Percentiles rank a stretch among this genome's conserved stretches.
Evolutionary conservation across 2,329 filamentous ascomycete genomes (phyloP).

Genomic region (Fusarium penzigii): DNA sequence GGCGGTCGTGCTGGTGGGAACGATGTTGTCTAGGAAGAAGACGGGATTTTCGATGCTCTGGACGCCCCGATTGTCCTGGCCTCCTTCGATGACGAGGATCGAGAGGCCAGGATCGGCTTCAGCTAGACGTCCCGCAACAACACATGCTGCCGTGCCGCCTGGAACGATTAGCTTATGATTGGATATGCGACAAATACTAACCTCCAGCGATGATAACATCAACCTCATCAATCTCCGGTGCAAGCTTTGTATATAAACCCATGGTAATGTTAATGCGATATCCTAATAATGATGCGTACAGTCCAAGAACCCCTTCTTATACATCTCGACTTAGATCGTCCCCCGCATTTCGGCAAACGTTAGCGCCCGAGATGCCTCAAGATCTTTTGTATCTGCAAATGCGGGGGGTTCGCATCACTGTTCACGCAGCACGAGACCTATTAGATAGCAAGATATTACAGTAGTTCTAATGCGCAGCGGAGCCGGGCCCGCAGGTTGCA

Average conservation of each 20-base stretch:
- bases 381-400: too few species aligned
- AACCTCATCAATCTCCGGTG: slow-evolving; percentile 19
- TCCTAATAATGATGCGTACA: too few species aligned
- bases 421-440: too few species aligned
- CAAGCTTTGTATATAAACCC: slow-evolving; percentile 22
- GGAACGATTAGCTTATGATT: neutral
- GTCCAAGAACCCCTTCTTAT: neutral
- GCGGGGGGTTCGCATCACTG: too few species aligned
- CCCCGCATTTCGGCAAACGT: too few species aligned
- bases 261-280: slow-evolving; percentile 1
- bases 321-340: neutral
- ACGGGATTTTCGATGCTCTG: slow-evolving; percentile 30
- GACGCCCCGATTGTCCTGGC: slow-evolving; percentile 30
- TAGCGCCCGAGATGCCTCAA: too few species aligned
- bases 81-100: slow-evolving; percentile 35
- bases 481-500: too few species aligned
- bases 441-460: too few species aligned
- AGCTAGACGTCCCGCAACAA: slow-evolving; percentile 33
- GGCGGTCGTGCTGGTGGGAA: slow-evolving; percentile 23
- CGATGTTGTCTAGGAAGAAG: slow-evolving; percentile 26
- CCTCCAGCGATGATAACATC: slow-evolving; percentile 25
- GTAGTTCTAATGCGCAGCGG: too few species aligned
- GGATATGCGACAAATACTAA: neutral
- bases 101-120: slow-evolving; percentile 30
- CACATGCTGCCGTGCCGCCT: slow-evolving; percentile 36